Percentiles rank a stretch among this genome's conserved stretches.
Conservation (phyloP, 805 yeast genomes). For the Suhomyces prunicola region DNA sequence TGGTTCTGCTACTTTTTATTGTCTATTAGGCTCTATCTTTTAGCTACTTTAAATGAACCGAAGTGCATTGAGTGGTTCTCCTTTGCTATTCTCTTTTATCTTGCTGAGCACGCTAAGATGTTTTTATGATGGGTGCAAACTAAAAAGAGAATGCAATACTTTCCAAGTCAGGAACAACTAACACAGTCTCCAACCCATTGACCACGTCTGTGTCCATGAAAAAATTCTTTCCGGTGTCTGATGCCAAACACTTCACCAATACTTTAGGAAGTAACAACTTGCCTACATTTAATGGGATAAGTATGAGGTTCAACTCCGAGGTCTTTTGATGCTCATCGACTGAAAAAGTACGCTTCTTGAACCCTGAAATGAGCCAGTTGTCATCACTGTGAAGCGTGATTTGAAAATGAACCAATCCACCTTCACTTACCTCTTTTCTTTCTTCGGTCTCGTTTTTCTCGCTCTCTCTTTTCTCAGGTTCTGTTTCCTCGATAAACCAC, state of each 20-base stretch:
- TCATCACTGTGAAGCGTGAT: conserved; percentile 56
- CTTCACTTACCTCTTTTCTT: neutral
- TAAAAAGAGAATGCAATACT: conserved; percentile 55
- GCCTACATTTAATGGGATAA: conserved; percentile 79
- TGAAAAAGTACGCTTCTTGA: conserved; percentile 50
- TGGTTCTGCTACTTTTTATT: neutral
- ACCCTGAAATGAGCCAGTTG: conserved; percentile 79
- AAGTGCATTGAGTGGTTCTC: no score
- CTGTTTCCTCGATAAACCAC: conserved; percentile 36
- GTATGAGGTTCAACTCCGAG: conserved; percentile 36
- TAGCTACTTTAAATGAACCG: neutral
- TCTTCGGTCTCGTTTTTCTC: neutral
- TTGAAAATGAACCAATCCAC: conserved; percentile 24
- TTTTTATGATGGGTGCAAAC: neutral
- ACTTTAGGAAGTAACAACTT: conserved; percentile 65
- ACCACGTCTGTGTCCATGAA: conserved; percentile 59
- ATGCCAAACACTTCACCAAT: conserved; percentile 28
- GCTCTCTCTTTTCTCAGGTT: neutral
- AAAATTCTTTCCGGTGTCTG: conserved; percentile 28
- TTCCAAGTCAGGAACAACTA: conserved; percentile 69
- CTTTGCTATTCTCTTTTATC: neutral
- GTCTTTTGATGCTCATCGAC: conserved; percentile 16
- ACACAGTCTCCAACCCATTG: conserved; percentile 65
- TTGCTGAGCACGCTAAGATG: neutral
- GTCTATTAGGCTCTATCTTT: neutral